Evolutionary conservation across 2,329 filamentous ascomycete genomes (phyloP), one percentile per base, ranked within the genome.

Genomic region (Stylonectria norvegica): DNA sequence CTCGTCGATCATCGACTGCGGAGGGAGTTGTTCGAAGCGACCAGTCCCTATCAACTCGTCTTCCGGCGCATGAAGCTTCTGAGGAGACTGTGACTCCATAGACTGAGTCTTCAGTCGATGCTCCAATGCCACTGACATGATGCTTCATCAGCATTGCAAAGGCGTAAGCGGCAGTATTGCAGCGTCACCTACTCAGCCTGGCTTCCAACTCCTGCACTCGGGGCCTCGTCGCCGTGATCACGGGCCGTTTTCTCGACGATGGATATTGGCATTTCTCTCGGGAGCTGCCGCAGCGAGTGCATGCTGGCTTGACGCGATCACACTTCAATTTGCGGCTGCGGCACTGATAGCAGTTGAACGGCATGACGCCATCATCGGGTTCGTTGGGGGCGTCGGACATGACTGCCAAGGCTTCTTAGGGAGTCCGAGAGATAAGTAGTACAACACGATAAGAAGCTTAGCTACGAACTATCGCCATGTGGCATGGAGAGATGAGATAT

Each of bases 11-110:
- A 61, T 29, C 5, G 52, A 37, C 9, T 47, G 48, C 0, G 59
- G 48, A 2, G 58, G 61, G 2, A 58, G 48, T 32, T 58, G 49
- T 36, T 64, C 60, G 37, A 56, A 58, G 2, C 60, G 49, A 2
- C 59, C 58, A 7, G 57, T 53, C 20, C 47, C 40, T 5, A 55
- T 42, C 11, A 62, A 12, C 14, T 57, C 46, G 5, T 45, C 38
- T 11, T 43, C 45, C 5, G 17, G 6, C 2, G 47, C n/a, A 39
- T 5, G 54, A 15, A 7, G 38, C 31, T n/a, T n/a, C n/a, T n/a
- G n/a, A 18, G 43, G 42, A 3, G 47, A 48, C 9, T 50, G 45
- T n/a, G 47, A 49, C 10, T 40, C 44, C 10, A 36, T 31, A 1
- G 45, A 42, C 4, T 57, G 48, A 2, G 39, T 40, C 23, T 51